A percentile compares a stretch with the other conserved stretches of the same genome.
Evolutionary conservation across 345 rosid genomes (phyloP).

Genomic region (Trapa bicornis): DNA sequence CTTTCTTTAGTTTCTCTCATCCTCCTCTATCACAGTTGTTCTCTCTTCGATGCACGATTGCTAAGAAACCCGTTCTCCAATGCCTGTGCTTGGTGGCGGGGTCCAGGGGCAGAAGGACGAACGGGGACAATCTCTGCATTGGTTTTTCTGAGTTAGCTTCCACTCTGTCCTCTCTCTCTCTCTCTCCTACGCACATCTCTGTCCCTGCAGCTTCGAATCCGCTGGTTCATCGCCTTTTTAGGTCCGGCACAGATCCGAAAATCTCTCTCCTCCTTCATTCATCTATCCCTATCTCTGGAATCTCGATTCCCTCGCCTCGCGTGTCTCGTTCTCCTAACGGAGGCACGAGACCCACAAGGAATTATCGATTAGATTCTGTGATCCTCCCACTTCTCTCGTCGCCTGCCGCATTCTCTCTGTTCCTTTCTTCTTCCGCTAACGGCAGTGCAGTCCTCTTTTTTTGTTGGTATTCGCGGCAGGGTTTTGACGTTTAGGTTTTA

Average conservation of each 20-base stretch:
- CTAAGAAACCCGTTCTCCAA: too few relatives aligned
- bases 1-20: too few relatives aligned
- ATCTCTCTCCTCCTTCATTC: slow-evolving; percentile 4
- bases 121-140: neutral
- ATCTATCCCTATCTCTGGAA: neutral
- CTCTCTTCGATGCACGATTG: too few relatives aligned
- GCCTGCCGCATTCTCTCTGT: neutral
- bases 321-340: neutral
- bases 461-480: neutral
- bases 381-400: neutral
- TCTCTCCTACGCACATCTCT: neutral
- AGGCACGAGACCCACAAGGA: neutral
- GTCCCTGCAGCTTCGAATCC: slow-evolving; percentile 1
- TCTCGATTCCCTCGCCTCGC: neutral
- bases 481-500: neutral
- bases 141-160: neutral
- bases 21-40: too few relatives aligned
- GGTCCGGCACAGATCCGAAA: slow-evolving; percentile 8
- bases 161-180: neutral
- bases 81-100: too few relatives aligned
- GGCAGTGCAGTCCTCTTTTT: neutral
- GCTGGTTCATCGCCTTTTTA: slow-evolving; percentile 12
- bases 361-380: neutral
- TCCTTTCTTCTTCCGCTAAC: too few relatives aligned
- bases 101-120: too few relatives aligned